These are phyloP conservation scores for Leccinum boreale DNA, from an alignment of 768 basidiomycete genomes.

Conservation along the genomic window DNA sequence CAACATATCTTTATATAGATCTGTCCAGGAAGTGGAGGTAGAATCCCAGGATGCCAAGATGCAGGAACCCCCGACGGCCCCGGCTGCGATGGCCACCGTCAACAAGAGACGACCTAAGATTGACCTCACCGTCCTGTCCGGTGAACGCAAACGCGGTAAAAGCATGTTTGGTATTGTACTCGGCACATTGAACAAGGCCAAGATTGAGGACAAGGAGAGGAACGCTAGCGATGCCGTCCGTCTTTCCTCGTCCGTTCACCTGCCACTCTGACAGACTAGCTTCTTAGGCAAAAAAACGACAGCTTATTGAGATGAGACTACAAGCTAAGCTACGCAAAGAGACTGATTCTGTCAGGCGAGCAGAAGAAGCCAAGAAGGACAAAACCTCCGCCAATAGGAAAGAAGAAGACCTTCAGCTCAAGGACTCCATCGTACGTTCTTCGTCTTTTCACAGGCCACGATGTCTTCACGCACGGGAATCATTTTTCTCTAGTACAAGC, in stretches of 20 bases:
- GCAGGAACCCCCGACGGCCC: conserved; percentile 42
- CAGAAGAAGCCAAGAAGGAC: conserved; percentile 85
- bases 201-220: conserved; percentile 81
- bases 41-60: conserved; percentile 33
- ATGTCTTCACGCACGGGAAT: neutral
- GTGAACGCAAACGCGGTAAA: conserved; percentile 82
- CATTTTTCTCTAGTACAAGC: conserved; percentile 55
- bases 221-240: conserved; percentile 81
- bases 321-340: conserved; percentile 83
- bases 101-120: conserved; percentile 71
- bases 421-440: conserved; percentile 71
- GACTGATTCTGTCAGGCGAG: conserved; percentile 79
- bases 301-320: conserved; percentile 79
- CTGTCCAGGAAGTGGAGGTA: conserved; percentile 29
- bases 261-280: conserved; percentile 5
- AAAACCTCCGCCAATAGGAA: conserved; percentile 71
- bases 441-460: neutral
- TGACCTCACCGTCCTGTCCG: conserved; percentile 51
- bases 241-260: conserved; percentile 4
- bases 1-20: conserved; percentile 15
- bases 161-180: conserved; percentile 83
- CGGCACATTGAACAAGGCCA: conserved; percentile 83
- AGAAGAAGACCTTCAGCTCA: conserved; percentile 79
- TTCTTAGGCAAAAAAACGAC: conserved; percentile 75
- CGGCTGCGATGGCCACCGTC: conserved; percentile 40